Base-by-base conservation (phyloP, 169 alveolate genomes). In the Theileria orientalis region DNA sequence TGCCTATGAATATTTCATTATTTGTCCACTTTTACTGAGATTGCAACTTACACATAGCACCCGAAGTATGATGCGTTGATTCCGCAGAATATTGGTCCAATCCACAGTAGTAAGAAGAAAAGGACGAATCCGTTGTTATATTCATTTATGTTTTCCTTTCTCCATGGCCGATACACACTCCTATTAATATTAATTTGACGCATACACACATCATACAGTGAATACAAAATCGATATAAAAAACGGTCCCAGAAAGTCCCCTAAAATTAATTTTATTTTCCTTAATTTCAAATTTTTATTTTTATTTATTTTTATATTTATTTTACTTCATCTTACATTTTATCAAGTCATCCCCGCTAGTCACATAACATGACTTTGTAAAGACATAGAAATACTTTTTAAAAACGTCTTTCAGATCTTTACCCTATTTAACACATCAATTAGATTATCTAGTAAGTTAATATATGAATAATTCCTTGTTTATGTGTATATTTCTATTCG, bases 191-290 rank as follows among this genome's bases (percentile, higher is more conserved):
- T 37, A 51, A 68, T 27, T 47, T 9, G 16, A 29, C 23, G 14
- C 2, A 1, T 40, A 6, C 27, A 3, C 16, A 42, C 27, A 66
- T 33, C 87, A 32, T 79, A 79, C 87, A 79, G 29, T 19, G 87
- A 78, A 54, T 61, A 64, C 30, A 69, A 8, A 11, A 79, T 35
- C 23, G 87, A 61, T 60, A 79, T 71, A 30, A 79, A 19, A 23
- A 79, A 79, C 16, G 87, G 87, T 11, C 79, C 76, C 42, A 64
- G 29, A 6, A 79, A 47, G 44, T 79, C 87, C 76, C 87, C 87
- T 79, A 46, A 19, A 68, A 29, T 37, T 37, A 3, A 3, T 13
- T 27, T 56, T 25, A 27, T 27, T 37, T 7, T 5, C 44, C 5
- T 37, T 37, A 37, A 37, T 37, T 7, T 7, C 44, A 37, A 37